A percentile compares a stretch with the other conserved stretches of the same genome.
These are phyloP conservation scores for Helicostylum pulchrum DNA, from an alignment of 192 early-diverging fungal genomes.

Conservation along the genomic window DNA sequence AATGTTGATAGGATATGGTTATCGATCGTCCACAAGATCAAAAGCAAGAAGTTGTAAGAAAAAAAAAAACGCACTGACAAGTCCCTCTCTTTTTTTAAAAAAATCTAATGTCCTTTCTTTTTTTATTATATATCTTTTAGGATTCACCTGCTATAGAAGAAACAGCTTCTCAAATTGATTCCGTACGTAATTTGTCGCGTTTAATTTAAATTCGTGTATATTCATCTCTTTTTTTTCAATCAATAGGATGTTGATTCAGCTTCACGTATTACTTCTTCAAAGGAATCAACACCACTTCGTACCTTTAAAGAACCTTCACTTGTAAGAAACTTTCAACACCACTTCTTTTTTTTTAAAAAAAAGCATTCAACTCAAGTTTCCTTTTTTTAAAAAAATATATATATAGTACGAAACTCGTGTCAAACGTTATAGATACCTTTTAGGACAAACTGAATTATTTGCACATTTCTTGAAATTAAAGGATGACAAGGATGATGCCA, in stretches of 20 bases:
- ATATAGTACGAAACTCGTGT: constrained; percentile 53
- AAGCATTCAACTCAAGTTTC: not conserved
- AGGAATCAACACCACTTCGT: constrained; percentile 9
- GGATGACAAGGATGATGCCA: constrained; percentile 52
- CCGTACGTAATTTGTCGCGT: not conserved
- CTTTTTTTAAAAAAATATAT: not conserved
- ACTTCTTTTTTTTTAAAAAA: not conserved
- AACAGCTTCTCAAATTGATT: not conserved
- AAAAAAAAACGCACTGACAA: no score
- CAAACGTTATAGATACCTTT: constrained; percentile 66
- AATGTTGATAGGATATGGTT: no score
- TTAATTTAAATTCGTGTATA: not conserved
- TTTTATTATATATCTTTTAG: no score
- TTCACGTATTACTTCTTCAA: constrained; percentile 7
- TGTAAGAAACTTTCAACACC: not conserved
- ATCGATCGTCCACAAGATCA: no score
- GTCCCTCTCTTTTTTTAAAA: no score
- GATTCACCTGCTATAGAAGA: not conserved
- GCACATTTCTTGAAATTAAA: constrained; percentile 62
- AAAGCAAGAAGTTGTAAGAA: no score
- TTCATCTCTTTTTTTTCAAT: not conserved
- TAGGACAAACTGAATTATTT: constrained; percentile 62
- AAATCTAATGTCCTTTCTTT: no score
- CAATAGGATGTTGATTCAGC: constrained; percentile 8
- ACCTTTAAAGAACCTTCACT: constrained; percentile 5